Conservation (phyloP, 1,139 yeast species). For the Pneumocystis oryctolagi region DNA sequence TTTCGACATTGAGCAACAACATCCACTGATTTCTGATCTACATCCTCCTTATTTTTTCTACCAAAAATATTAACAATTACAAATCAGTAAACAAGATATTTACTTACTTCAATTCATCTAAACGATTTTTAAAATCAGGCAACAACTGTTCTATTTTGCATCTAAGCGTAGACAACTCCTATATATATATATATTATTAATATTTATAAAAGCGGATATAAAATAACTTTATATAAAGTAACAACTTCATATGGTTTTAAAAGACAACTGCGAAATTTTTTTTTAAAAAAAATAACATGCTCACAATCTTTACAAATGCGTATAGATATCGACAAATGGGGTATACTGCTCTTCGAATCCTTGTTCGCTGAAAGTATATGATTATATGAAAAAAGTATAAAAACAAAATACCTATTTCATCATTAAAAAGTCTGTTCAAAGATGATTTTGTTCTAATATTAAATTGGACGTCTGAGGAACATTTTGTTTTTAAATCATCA, state of each 20-base stretch:
- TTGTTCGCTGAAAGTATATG: background rate
- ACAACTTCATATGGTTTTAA: background rate
- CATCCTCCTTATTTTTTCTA: background rate
- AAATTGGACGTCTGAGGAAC: constrained; percentile 14
- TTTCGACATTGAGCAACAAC: background rate
- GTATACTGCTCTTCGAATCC: background rate
- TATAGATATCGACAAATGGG: background rate
- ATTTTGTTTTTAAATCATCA: constrained; percentile 34
- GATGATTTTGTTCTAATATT: constrained; percentile 9
- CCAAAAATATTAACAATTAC: background rate
- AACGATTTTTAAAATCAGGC: background rate
- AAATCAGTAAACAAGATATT: background rate
- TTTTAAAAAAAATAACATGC: background rate
- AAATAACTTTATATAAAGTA: background rate
- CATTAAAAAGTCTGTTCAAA: constrained; percentile 16
- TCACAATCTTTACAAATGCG: background rate
- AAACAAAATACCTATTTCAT: constrained; percentile 23
- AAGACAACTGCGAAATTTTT: background rate
- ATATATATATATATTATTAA: background rate
- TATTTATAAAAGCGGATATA: background rate
- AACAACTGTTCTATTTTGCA: background rate
- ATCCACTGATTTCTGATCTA: background rate
- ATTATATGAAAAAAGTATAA: constrained; percentile 14
- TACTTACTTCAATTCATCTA: background rate
- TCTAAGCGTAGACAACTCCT: background rate